Evolutionary conservation across 441 rosid genomes (phyloP), one percentile per base, ranked within the genome.

Genomic region (Sinapis alba): DNA sequence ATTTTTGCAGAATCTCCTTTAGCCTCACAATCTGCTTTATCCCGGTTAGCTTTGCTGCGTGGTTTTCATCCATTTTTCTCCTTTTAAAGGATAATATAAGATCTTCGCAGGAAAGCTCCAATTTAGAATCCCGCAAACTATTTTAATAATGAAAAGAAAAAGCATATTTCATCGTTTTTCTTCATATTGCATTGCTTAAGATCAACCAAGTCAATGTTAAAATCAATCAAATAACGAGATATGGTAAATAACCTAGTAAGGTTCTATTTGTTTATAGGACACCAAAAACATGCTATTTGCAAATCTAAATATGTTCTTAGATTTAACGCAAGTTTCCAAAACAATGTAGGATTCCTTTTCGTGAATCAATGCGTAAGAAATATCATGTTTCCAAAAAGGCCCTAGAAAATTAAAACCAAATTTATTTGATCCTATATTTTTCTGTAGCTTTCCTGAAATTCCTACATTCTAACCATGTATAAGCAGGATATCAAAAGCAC

Each of bases 11-110:
- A 74, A 93, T 77, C 82, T 89, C 96, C 79, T 91, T 93, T 12
- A 93, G 88, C 82, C 87, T 84, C 72, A 87, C 96, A 27, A 93
- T 91, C 85, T 91, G 94, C 79, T 84, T 73, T 66, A 93, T 90
- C 63, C 98, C 94, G 12, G 84, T 87, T 81, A 89, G 58, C 89
- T 85, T 91, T 75, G 27, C 69, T n/a, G 79, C 86, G 59, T 83
- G 85, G 71, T 80, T 78, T 50, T 80, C 92, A 34, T 87, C 92
- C 97, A 90, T 90, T 80, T n/a, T 78, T 74, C 69, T 81, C 78
- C 68, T 80, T 63, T 24, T 56, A 13, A 73, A 24, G 71, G 80
- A 78, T 82, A 79, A 79, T 66, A 73, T 82, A 79, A 63, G 78
- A 81, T 80, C 83, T 78, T 80, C 81, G 77, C 34, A 12, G 7